Evolutionary conservation across 2,329 filamentous ascomycete species (phyloP).

Genomic region (Aspergillus awamori): DNA sequence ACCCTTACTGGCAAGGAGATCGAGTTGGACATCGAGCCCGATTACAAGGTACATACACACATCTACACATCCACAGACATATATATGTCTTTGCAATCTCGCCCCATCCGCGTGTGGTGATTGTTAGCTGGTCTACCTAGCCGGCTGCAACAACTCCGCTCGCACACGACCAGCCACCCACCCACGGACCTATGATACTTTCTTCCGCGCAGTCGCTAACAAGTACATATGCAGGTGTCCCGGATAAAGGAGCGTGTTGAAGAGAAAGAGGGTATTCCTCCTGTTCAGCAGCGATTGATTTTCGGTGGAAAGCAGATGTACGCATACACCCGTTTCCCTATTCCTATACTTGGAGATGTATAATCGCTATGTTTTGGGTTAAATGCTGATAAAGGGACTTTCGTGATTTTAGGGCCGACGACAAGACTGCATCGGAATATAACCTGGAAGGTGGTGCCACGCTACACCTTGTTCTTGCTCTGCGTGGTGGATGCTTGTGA

Average conservation of each 20-base stretch:
- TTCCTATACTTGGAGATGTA: no score
- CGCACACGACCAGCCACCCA: no score
- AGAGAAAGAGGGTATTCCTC: constrained; percentile 98
- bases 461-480: constrained; percentile 90
- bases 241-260: constrained; percentile 99
- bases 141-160: neutral
- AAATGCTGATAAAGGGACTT: neutral
- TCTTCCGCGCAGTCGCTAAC: neutral
- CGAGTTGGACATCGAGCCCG: constrained; percentile 92
- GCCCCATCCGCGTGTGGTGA: neutral
- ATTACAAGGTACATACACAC: constrained; percentile 72
- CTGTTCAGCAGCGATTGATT: constrained; percentile 93
- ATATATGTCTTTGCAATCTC: neutral
- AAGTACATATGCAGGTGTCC: constrained; percentile 64
- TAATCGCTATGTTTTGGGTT: neutral
- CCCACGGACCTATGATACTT: neutral
- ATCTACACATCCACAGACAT: no score
- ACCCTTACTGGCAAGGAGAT: constrained; percentile 99
- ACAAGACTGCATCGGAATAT: constrained; percentile 91
- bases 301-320: constrained; percentile 98
- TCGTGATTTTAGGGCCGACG: constrained; percentile 71
- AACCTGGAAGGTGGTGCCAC: constrained; percentile 89
- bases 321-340: neutral
- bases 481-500: constrained; percentile 70
- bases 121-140: neutral